Evolutionary conservation across 2,329 filamentous ascomycete genomes (phyloP), one percentile per base, ranked within the genome.

Genomic region (Talaromyces piceae): DNA sequence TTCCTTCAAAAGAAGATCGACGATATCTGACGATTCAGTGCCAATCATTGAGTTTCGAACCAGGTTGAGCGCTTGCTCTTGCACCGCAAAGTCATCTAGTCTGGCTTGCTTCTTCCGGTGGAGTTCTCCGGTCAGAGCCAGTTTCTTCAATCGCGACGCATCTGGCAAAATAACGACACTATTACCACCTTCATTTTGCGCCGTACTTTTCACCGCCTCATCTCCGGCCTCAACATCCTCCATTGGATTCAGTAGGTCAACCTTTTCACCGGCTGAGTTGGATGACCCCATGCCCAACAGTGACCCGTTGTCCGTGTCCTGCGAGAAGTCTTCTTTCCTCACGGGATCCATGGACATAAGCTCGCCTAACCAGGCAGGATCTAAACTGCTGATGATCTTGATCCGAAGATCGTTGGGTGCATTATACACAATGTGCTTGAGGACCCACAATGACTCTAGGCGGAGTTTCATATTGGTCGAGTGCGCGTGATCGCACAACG

Each of bases 61-160:
- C 59, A 97, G 86, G 60, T 94, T 86, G 16, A 97, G 79, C 0
- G 86, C 88, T 68, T 97, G 91, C 64, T 95, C 89, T 69, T 97
- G 91, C 25, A 96, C 87, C 2, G 84, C 84, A 31, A 91, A 76
- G 57, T 94, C 88, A 57, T 95, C 87, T 57, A 83, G 83, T 48
- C 85, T 80, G 16, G 84, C 82, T 62, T 84, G 84, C 26, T 83
- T 78, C 22, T 77, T 75, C 20, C 83, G 80, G 55, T 87, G 85
- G 43, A 84, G 72, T 62, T 93, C 88, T 12, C 79, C 75, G 47
- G 87, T 84, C 52, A 83, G 63, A 23, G 75, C 61, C 23, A 70
- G 63, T 50, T 67, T 70, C 41, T 67, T 64, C 33, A 65, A 63
- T 33, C 68, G 72, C 4, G 70, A 67, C 27, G 70, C 69, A 50